These are phyloP conservation scores for Zygoascus meyerae DNA, from an alignment of 1,139 yeast genomes.

Conservation along the genomic window DNA sequence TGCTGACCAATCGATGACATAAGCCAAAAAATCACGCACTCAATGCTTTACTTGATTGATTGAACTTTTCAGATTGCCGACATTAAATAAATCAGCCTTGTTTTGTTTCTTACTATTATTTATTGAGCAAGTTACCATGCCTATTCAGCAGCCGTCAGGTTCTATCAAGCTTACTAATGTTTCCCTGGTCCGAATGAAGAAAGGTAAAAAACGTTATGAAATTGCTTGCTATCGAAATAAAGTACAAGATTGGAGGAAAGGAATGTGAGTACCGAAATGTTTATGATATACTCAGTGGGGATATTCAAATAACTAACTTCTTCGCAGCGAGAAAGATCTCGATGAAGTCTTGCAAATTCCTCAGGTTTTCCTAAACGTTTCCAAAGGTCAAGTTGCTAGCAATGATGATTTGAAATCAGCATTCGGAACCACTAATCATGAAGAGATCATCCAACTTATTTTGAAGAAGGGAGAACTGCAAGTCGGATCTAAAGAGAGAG, in stretches of 20 bases:
- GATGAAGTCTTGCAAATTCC: slow-evolving; percentile 96
- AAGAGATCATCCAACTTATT: slow-evolving; percentile 71
- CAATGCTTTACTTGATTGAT: too few relatives aligned
- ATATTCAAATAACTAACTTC: background rate
- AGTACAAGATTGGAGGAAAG: slow-evolving; percentile 90
- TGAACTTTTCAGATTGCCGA: too few relatives aligned
- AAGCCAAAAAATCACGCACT: background rate
- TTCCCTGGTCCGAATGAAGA: slow-evolving; percentile 83
- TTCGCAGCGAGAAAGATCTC: slow-evolving; percentile 65
- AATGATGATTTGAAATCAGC: slow-evolving; percentile 71
- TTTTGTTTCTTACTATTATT: too few relatives aligned
- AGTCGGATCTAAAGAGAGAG: slow-evolving; percentile 88
- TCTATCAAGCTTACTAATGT: slow-evolving; percentile 91
- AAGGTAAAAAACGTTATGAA: slow-evolving; percentile 83
- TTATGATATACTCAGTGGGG: background rate
- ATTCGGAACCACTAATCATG: slow-evolving; percentile 72
- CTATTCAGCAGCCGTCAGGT: slow-evolving; percentile 78
- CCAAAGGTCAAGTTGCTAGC: slow-evolving; percentile 91
- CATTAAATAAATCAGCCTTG: too few relatives aligned
- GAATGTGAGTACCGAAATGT: slow-evolving; percentile 40
- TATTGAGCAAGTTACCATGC: slow-evolving; percentile 14
- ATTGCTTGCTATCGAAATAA: slow-evolving; percentile 95
- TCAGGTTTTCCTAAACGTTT: slow-evolving; percentile 88
- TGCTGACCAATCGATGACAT: too few relatives aligned
- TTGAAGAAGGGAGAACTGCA: slow-evolving; percentile 90